Base-by-base conservation (phyloP, 441 rosid genomes). In the Croton setiger region DNA sequence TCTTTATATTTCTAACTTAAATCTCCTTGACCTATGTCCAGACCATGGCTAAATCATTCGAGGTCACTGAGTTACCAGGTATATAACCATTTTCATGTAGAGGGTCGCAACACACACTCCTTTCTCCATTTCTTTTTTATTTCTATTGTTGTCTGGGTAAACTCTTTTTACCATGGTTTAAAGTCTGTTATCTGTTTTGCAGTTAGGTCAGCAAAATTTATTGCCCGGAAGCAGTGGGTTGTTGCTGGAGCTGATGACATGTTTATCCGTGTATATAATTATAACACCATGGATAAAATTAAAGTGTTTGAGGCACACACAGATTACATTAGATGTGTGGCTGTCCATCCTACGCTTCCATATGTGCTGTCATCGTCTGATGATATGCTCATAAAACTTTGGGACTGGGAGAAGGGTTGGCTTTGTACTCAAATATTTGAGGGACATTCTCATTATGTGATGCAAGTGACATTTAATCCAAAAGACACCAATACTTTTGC, bases 391-490 rank as follows among this genome's bases (percentile, higher is more conserved):
- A 86, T 93, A 69, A 93, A 93, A 80, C 88, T 89, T 59, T 93
- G 97, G 98, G 95, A 93, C 57, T 89, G 96, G 98, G 97, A 89
- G 72, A 93, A 93, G 74, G 90, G 82, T 51, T 93, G 97, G 96
- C 71, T 73, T 21, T 91, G 96, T 66, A 73, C 83, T 64, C 89
- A 78, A 69, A 81, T 87, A 41, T 93, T 93, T 67, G 89, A 88
- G 79, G 98, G 96, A 2, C 98, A 93, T 72, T 81, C 88, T 23
- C 96, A 91, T 79, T 89, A 91, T 75, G 97, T 93, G 60, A 93
- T 93, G 97, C 93, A 93, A 76, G 91, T 85, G 6, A 82, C 92
- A 39, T 85, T 93, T 78, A 88, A 89, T 66, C 97, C 95, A 1
- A 86, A 86, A 69, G 93, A 91, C 73, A 84, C 85, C 56, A 81